Evolutionary conservation across 495 filamentous ascomycete genomes (phyloP).

Genomic region (Trichoderma erinaceum): DNA sequence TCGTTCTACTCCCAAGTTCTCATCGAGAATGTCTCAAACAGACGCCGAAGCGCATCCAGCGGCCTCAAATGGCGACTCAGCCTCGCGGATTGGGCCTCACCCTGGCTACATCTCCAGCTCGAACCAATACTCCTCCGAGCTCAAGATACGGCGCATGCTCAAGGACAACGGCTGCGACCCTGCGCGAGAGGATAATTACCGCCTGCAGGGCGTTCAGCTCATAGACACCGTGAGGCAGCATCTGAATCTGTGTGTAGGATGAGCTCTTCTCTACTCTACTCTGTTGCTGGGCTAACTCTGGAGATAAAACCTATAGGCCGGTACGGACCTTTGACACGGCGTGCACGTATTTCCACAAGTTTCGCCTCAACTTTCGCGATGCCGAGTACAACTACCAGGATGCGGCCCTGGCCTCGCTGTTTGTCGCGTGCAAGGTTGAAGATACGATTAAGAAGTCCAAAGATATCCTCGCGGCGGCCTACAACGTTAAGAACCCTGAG

Average conservation of each 20-base stretch:
- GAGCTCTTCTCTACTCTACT: conserved; percentile 12
- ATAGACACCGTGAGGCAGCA: conserved; percentile 70
- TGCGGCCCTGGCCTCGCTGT: conserved; percentile 78
- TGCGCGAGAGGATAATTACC: conserved; percentile 56
- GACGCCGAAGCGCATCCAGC: background rate
- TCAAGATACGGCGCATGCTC: conserved; percentile 33
- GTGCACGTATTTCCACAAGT: conserved; percentile 80
- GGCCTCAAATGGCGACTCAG: conserved; percentile 9
- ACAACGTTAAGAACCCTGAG: conserved; percentile 70
- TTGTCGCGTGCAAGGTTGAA: conserved; percentile 93
- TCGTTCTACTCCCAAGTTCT: background rate
- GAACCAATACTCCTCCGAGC: conserved; percentile 37
- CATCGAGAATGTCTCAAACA: background rate
- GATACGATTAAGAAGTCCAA: conserved; percentile 95
- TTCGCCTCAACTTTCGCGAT: conserved; percentile 71
- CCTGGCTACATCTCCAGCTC: conserved; percentile 35
- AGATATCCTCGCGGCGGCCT: conserved; percentile 84
- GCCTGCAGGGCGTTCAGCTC: conserved; percentile 72
- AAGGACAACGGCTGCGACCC: conserved; percentile 33
- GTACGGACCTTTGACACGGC: conserved; percentile 81
- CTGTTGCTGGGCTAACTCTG: conserved; percentile 19
- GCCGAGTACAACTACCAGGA: conserved; percentile 65
- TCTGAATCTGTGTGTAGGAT: conserved; percentile 57
- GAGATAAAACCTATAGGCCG: conserved; percentile 42
- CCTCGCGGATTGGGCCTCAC: conserved; percentile 26